These are phyloP conservation scores for Plenodomus biglobosus DNA, from an alignment of 2,329 filamentous ascomycete genomes.

Conservation along the genomic window DNA sequence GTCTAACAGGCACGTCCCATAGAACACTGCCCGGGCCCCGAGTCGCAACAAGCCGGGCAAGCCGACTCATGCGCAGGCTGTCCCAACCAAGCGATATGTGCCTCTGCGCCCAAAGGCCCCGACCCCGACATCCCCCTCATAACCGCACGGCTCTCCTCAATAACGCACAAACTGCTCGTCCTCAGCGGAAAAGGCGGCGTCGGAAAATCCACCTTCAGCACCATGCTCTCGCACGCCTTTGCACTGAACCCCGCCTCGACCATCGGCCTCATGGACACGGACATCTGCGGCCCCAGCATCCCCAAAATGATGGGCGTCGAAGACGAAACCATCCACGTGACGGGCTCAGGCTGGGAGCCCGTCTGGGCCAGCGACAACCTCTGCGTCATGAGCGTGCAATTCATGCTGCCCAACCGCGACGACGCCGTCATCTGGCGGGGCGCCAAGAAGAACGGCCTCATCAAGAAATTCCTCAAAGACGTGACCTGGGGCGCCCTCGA, in stretches of 20 bases:
- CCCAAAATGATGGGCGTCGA: slow-evolving; percentile 99
- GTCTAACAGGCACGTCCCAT: too few species aligned
- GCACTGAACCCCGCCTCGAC: slow-evolving; percentile 75
- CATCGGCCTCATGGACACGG: slow-evolving; percentile 96
- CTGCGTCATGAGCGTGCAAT: slow-evolving; percentile 95
- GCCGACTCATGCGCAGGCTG: slow-evolving; percentile 89
- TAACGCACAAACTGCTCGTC: slow-evolving; percentile 90
- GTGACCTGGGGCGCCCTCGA: slow-evolving; percentile 97
- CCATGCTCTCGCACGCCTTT: slow-evolving; percentile 85
- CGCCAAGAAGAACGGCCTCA: slow-evolving; percentile 96
- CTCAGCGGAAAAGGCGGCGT: slow-evolving; percentile 95
- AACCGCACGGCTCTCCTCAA: slow-evolving; percentile 74
- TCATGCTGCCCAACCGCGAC: slow-evolving; percentile 92
- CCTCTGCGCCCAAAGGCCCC: slow-evolving; percentile 88
- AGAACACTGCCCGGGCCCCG: slow-evolving; percentile 93
- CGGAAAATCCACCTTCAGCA: slow-evolving; percentile 92
- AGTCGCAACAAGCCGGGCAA: slow-evolving; percentile 67
- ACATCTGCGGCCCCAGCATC: slow-evolving; percentile 94
- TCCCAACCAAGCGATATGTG: slow-evolving; percentile 94
- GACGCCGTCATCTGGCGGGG: slow-evolving; percentile 97
- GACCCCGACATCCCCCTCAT: slow-evolving; percentile 93
- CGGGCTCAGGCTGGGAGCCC: slow-evolving; percentile 84
- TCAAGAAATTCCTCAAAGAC: slow-evolving; percentile 97
- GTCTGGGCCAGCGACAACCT: slow-evolving; percentile 96
- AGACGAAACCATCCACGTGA: slow-evolving; percentile 88